These are phyloP conservation scores for Aquilaria agallochum DNA, from an alignment of 441 rosid species.

Conservation along the genomic window DNA sequence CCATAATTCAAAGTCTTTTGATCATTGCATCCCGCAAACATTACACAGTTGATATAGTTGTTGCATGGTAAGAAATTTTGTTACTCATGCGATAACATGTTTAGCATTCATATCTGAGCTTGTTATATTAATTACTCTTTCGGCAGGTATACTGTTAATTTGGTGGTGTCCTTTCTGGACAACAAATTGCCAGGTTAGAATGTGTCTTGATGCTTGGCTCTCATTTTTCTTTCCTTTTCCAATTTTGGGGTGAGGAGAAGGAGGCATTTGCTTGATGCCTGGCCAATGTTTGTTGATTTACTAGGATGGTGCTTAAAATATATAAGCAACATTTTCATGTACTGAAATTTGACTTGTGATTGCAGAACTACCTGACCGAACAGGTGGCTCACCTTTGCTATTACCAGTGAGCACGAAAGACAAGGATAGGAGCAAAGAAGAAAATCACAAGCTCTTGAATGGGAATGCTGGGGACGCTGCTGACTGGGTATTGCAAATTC, in stretches of 20 bases:
- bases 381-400: conserved; percentile 37
- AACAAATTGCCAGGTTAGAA: conserved; percentile 91
- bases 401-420: conserved; percentile 65
- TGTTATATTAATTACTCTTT: conserved; percentile 1
- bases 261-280: too few species aligned
- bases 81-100: neutral
- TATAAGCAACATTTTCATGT: neutral
- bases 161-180: conserved; percentile 91
- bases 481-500: conserved; percentile 59
- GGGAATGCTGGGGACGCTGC: conserved; percentile 84
- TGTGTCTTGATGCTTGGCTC: neutral
- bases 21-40: conserved; percentile 97
- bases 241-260: neutral
- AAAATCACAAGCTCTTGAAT: conserved; percentile 92
- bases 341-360: conserved; percentile 17
- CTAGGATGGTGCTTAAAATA: too few species aligned
- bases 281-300: too few species aligned
- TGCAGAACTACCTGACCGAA: conserved; percentile 89
- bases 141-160: conserved; percentile 90
- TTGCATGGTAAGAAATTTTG: conserved; percentile 67
- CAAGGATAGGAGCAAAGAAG: conserved; percentile 79
- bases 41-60: conserved; percentile 92
- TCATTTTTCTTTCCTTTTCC: neutral
- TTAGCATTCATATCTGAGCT: neutral
- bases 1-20: conserved; percentile 79